Evolutionary conservation across 495 filamentous ascomycete species (phyloP).

Genomic region (Penicillium ochrochloron): DNA sequence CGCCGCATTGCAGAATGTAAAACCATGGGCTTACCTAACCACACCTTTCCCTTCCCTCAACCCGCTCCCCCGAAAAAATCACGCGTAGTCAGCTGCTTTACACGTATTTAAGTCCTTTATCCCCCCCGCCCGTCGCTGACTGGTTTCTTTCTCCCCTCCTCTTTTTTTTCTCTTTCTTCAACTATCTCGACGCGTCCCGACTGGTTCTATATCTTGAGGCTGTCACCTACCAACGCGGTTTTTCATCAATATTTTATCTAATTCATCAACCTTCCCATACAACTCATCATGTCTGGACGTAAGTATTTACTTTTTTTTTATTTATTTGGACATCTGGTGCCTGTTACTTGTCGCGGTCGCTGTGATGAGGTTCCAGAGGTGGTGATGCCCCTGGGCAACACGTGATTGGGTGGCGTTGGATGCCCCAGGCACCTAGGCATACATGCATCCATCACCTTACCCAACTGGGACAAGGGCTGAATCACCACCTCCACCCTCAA

Average conservation of each 20-base stretch:
- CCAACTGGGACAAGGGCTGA: constrained; percentile 9
- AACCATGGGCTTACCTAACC: constrained; percentile 32
- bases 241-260: constrained; percentile 28
- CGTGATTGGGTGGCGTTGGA: constrained; percentile 17
- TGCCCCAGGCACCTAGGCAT: constrained; percentile 24
- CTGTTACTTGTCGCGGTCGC: constrained; percentile 20
- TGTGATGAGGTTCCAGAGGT: constrained; percentile 18
- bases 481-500: not conserved
- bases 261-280: constrained; percentile 28
- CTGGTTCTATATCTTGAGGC: not conserved
- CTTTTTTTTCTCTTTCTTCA: constrained; percentile 25
- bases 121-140: constrained; percentile 22
- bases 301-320: constrained; percentile 54
- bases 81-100: constrained; percentile 29
- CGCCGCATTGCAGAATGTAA: constrained; percentile 40
- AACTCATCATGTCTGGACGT: constrained; percentile 92
- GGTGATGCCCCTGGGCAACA: constrained; percentile 27
- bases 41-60: constrained; percentile 1
- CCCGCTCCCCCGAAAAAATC: constrained; percentile 25
- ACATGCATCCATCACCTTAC: constrained; percentile 15
- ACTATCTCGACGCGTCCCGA: constrained; percentile 35
- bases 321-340: constrained; percentile 16
- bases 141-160: constrained; percentile 6
- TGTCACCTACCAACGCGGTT: constrained; percentile 21
- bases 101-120: constrained; percentile 33